Evolutionary conservation across 345 rosid species (phyloP).

Genomic region (Gossypium arboreum): DNA sequence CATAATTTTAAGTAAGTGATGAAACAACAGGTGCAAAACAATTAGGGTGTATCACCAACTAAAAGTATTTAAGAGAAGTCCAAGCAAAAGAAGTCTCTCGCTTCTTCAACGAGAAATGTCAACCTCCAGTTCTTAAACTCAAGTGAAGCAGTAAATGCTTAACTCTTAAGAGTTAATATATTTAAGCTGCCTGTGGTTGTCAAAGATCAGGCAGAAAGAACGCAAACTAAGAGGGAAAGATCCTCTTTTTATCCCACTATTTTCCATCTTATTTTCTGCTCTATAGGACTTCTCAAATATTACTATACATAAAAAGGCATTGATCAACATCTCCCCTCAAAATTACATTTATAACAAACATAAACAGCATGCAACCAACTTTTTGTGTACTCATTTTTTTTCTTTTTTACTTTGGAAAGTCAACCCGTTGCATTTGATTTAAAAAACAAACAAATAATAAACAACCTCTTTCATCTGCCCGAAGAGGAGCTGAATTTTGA

Average conservation of each 20-base stretch:
- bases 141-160: conserved; percentile 7
- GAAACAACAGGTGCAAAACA: not conserved
- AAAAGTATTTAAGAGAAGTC: not conserved
- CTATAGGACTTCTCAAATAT: not conserved
- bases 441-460: conserved; percentile 7
- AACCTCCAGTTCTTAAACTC: conserved; percentile 9
- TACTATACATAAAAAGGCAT: not conserved
- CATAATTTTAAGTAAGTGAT: not conserved
- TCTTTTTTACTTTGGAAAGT: not conserved
- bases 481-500: conserved; percentile 31
- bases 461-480: conserved; percentile 45
- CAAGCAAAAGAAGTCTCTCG: not conserved
- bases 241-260: conserved; percentile 2
- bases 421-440: not conserved
- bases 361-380: not conserved
- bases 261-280: not conserved
- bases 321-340: not conserved
- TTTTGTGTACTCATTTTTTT: not conserved
- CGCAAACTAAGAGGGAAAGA: not conserved
- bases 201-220: not conserved
- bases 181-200: not conserved
- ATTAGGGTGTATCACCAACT: not conserved
- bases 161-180: not conserved
- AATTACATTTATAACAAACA: not conserved
- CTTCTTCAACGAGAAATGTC: not conserved